These are phyloP conservation scores for Knoxia roxburghii DNA, from an alignment of 257 asterid species.

Conservation along the genomic window DNA sequence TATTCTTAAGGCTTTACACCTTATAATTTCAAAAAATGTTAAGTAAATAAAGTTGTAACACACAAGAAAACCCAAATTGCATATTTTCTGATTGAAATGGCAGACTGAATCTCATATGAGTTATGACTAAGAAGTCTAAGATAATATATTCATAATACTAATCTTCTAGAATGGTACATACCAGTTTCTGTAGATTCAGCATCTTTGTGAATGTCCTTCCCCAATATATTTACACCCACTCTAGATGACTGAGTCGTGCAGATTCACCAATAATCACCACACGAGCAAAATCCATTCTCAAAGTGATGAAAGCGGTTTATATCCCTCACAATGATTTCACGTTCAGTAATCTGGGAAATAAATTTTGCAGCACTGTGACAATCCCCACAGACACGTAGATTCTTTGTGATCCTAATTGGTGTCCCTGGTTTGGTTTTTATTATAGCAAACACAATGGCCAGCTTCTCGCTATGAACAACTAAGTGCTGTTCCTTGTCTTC, in stretches of 20 bases:
- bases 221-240: no score
- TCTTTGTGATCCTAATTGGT: slow-evolving; percentile 68
- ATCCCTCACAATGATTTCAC: slow-evolving; percentile 69
- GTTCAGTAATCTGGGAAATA: slow-evolving; percentile 62
- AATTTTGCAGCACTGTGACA: slow-evolving; percentile 76
- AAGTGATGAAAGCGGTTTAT: slow-evolving; percentile 81
- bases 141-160: no score
- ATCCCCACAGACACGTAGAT: slow-evolving; percentile 81
- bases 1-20: no score
- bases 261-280: slow-evolving; percentile 88
- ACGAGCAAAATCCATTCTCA: slow-evolving; percentile 69
- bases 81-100: no score
- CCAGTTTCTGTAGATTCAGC: no score
- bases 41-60: not conserved
- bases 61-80: no score
- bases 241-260: not conserved
- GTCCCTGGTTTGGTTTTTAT: slow-evolving; percentile 50
- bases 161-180: no score
- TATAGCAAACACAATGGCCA: slow-evolving; percentile 75
- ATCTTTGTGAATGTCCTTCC: no score
- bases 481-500: slow-evolving; percentile 88
- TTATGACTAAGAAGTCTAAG: no score
- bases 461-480: slow-evolving; percentile 77
- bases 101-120: not conserved
- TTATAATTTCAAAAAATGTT: not conserved